phyloP scores from a whole-genome alignment of 106 monocot genomes.

The Xerophyta viscosa region DNA sequence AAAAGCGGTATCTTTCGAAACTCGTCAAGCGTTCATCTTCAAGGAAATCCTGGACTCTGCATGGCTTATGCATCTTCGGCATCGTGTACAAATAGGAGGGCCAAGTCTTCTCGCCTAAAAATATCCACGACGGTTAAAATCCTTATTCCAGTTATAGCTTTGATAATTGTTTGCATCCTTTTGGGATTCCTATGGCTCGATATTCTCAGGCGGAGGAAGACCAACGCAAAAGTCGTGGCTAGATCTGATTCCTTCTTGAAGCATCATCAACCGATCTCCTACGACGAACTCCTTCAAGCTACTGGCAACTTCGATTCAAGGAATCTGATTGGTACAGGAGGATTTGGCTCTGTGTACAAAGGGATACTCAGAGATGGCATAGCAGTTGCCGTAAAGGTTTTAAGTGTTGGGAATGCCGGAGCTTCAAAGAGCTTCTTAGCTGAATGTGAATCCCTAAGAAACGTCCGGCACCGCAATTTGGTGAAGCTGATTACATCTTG shows the following conservation, averaged over 20 bases:
- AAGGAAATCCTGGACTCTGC: slow-evolving; percentile 19
- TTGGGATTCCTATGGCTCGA: no score
- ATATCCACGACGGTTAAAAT: neutral
- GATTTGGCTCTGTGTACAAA: slow-evolving; percentile 24
- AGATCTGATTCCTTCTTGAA: no score
- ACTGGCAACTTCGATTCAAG: slow-evolving; percentile 14
- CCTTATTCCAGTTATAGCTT: neutral
- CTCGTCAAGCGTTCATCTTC: slow-evolving; percentile 6
- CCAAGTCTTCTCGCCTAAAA: neutral
- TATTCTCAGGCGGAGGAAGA: no score
- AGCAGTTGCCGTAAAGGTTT: slow-evolving; percentile 21
- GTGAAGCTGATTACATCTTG: slow-evolving; percentile 25
- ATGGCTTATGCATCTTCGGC: neutral
- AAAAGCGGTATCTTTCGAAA: slow-evolving; percentile 9
- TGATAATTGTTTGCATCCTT: no score
- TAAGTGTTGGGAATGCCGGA: slow-evolving; percentile 11
- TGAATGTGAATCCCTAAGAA: slow-evolving; percentile 29
- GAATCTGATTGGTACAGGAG: slow-evolving; percentile 21
- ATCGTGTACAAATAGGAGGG: no score
- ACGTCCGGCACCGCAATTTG: slow-evolving; percentile 22
- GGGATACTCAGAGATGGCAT: slow-evolving; percentile 15
- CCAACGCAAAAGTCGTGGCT: no score
- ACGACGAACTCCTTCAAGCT: slow-evolving; percentile 20
- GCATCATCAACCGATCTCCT: slow-evolving; percentile 8
- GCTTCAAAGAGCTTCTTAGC: slow-evolving; percentile 29